A percentile compares a stretch with the other conserved stretches of the same genome.
Evolutionary conservation across 345 rosid genomes (phyloP).

Genomic region (Salix exigua): DNA sequence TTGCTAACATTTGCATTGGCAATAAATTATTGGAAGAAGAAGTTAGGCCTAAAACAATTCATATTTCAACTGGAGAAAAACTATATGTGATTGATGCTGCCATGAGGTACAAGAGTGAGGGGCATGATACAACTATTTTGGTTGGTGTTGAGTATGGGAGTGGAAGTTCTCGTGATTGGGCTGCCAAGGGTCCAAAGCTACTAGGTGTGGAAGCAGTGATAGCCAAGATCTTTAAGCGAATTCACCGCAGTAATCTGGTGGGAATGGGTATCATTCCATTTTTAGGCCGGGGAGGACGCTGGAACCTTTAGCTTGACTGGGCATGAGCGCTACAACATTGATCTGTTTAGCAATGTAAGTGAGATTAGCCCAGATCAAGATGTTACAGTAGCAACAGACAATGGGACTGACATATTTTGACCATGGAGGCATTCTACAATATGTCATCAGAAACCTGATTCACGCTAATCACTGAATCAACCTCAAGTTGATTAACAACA

Average conservation of each 20-base stretch:
- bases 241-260: constrained; percentile 84
- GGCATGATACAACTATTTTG: constrained; percentile 63
- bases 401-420: too few relatives aligned
- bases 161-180: constrained; percentile 99
- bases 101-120: constrained; percentile 74
- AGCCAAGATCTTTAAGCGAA: constrained; percentile 83
- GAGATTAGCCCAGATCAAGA: too few relatives aligned
- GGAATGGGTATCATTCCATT: constrained; percentile 88
- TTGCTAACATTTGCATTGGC: constrained; percentile 77
- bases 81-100: constrained; percentile 79
- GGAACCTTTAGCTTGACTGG: too few relatives aligned
- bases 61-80: constrained; percentile 75
- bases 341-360: too few relatives aligned
- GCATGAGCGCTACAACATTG: too few relatives aligned
- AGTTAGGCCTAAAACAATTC: constrained; percentile 85
- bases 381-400: too few relatives aligned
- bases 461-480: too few relatives aligned
- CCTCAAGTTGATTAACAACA: too few relatives aligned
- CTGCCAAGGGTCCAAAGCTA: constrained; percentile 94
- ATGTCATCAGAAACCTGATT: too few relatives aligned
- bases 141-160: constrained; percentile 94
- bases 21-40: constrained; percentile 80
- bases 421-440: too few relatives aligned
- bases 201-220: constrained; percentile 51
- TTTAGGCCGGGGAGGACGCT: too few relatives aligned